Evolutionary conservation across 768 basidiomycete genomes (phyloP), one percentile per base, ranked within the genome.

Genomic region (Pleurotus salmoneostramineus): DNA sequence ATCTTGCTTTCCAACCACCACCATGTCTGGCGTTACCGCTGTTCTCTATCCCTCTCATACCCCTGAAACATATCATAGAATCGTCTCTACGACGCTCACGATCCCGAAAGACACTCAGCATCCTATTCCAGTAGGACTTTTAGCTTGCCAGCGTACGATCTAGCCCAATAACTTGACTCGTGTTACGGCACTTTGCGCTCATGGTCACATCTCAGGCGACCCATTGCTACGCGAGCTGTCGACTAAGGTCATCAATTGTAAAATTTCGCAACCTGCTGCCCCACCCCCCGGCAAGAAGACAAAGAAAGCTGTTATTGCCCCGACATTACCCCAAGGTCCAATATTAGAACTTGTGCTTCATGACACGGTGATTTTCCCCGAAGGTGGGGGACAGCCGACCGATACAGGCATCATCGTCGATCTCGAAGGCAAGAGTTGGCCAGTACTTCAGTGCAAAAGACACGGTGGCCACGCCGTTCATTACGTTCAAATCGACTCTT

Each of bases 291-390:
- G 75, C 65, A 85, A 84, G 72, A 81, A 82, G 55, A 57, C 69
- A 7, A 83, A 82, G 67, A 88, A 86, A 66, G 74, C 81, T n/a
- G 79, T 82, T 10, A 66, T 77, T 12, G 66, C 80, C 27, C 78
- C 82, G 12, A 66, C 71, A n/a, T 65, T 78, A 46, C 71, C 73
- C 0, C 71, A 70, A 21, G 74, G 67, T 36, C 78, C 84, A 2
- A 69, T 86, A 14, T 77, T 89, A 48, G 86, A 90, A 63, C 72
- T 93, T 6, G 76, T 85, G 51, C 72, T 91, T 46, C 84, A 88
- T 52, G 91, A 93, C 66, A 91, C 89, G 0, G 78, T 89, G 10
- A 80, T 91, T 48, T 93, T 92, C 67, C 91, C 91, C 0, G 90
- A 92, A 70, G 91, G 89, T 6, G 80, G 91, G 8, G 92, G 92